phyloP scores from a whole-genome alignment of 2,329 filamentous ascomycete species.

The Tolypocladium inflatum region DNA sequence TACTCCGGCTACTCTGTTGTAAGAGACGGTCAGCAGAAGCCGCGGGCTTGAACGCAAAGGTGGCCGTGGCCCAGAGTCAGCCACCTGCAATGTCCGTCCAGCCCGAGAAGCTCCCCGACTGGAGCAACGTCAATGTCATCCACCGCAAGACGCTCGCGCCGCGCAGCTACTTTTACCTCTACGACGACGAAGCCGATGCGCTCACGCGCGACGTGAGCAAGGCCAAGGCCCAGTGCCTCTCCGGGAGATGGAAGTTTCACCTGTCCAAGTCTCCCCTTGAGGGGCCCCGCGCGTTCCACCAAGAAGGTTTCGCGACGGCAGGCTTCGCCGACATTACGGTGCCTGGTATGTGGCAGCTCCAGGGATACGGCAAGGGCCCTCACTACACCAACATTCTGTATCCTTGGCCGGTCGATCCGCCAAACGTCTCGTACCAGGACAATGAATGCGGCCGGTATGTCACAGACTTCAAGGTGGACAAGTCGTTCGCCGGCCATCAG shows the following conservation, averaged over 20 bases:
- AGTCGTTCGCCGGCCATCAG: slow-evolving; percentile 38
- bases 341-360: slow-evolving; percentile 62
- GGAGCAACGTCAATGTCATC: slow-evolving; percentile 50
- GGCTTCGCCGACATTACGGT: slow-evolving; percentile 39
- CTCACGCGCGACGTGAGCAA: slow-evolving; percentile 28
- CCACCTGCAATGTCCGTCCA: not conserved
- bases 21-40: not conserved
- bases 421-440: slow-evolving; percentile 53
- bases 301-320: slow-evolving; percentile 22
- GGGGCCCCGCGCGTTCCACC: slow-evolving; percentile 31
- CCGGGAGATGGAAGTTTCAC: slow-evolving; percentile 46
- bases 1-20: not conserved
- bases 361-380: slow-evolving; percentile 53
- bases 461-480: slow-evolving; percentile 42
- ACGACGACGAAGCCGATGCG: slow-evolving; percentile 37
- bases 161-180: slow-evolving; percentile 47
- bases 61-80: no score
- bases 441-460: slow-evolving; percentile 58
- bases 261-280: slow-evolving; percentile 34
- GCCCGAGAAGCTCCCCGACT: slow-evolving; percentile 34
- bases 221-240: slow-evolving; percentile 33
- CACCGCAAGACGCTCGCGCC: slow-evolving; percentile 50
- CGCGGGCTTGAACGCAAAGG: not conserved
- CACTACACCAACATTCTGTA: slow-evolving; percentile 64
- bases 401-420: slow-evolving; percentile 58